Evolutionary conservation across 164 flowering plant genomes (phyloP), one percentile per base, ranked within the genome.

Genomic region (Kingdonia uniflora): DNA sequence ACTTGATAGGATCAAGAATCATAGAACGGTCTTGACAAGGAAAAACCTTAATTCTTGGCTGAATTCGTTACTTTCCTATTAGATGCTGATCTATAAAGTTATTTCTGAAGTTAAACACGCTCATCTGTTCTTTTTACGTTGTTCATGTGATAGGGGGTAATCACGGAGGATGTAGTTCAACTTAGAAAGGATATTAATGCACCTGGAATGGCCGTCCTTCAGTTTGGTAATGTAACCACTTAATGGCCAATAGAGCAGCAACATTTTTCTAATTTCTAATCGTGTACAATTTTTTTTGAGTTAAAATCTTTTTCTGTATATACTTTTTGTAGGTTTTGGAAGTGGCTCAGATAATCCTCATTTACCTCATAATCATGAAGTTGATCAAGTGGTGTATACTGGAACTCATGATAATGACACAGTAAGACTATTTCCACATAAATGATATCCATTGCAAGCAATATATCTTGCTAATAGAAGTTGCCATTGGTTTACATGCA

Each of bases 371-470:
- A 92, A 92, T 72, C 95, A 92, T 57, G 95, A 86, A 67, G 61
- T 7, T 4, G 80, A 92, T 68, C 95, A 92, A 81, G 99, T 92
- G 51, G 95, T 82, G 19, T 92, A 92, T 66, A 77, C 95, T 46
- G 99, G 99, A 54, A 92, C 99, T 68, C 99, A 92, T 73, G 99
- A 92, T 64, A 92, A 92, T 76, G 99, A 92, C 71, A 92, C 99
- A 59, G 99, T 92, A 74, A 65, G 63, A n/a, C n/a, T n/a, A n/a
- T n/a, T 40, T 21, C 42, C 3, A 47, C 35, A 29, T 8, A n/a
- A n/a, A n/a, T n/a, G n/a, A n/a, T n/a, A n/a, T n/a, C n/a, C n/a
- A n/a, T 8, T 29, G 4, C 35, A 8, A 3, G 35, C 35, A 3
- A 3, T 29, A 29, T 29, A 29, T 29, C 35, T 3, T 29, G 8